Base-by-base conservation (phyloP, 208 protist genomes). In the Zelonia costaricensis region DNA sequence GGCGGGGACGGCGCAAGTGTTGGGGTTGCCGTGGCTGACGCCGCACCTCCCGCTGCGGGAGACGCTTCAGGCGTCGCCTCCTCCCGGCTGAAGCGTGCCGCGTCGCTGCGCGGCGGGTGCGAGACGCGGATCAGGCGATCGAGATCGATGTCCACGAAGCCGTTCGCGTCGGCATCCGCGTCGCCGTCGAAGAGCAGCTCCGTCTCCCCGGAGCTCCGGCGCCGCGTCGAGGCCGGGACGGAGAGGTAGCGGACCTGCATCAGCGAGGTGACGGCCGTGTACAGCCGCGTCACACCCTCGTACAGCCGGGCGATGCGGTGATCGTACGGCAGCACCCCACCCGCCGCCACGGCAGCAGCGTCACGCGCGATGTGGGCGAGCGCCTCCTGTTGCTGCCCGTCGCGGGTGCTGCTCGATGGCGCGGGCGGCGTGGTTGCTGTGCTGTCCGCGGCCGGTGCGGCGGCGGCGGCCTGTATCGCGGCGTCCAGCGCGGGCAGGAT, bases 241-340 rank as follows among this genome's bases (percentile, higher is more conserved):
- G 69, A 72, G 16, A 91, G 71, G 74, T 94, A 94, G 36, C 76
- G 82, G n/a, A 94, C 88, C 28, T 80, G 82, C 45, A 82, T 47
- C 31, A 94, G 62, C 15, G 80, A 83, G 12, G 77, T 72, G 22
- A 94, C 78, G 10, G 85, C 64, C 4, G 74, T 90, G 62, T 87
- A 76, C 4, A 94, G 68, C 27, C 77, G 72, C 23, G 72, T 59
- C 16, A 92, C 70, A 18, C 64, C 77, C 39, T 91, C 85, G 62
- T 92, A 89, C 7, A 94, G 63, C 5, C 79, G 78, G 20, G 68
- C 74, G n/a, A 92, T 68, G 25, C 84, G 78, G 62, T 84, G 80
- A 57, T 94, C 85, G 61, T 78, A 80, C 25, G 78, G 78, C 39
- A 88, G 67, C 22, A 79, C 64, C n/a, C 51, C 60, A 9, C 51